Evolutionary conservation across 495 filamentous ascomycete genomes (phyloP), one percentile per base, ranked within the genome.

Genomic region (Symbiotaphrina buchneri): DNA sequence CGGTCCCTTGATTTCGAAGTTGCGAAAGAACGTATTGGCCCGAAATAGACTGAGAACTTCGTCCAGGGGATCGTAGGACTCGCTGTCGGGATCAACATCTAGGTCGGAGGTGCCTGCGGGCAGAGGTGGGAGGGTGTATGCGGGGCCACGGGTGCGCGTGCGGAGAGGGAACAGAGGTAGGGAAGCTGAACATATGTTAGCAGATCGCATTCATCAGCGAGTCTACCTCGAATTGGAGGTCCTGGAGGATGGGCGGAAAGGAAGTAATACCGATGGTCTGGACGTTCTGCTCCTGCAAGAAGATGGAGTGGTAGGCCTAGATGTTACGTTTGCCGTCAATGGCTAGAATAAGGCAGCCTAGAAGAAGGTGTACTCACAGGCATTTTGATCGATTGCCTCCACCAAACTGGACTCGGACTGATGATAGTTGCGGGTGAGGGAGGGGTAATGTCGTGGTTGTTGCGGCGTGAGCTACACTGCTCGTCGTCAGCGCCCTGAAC

Each of bases 1-100:
- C 19, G 82, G 79, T 11, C 87, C 87, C 48, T 91, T 83, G 67
- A 95, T 92, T 62, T 94, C 90, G 47, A 97, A 97, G 62, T 97
- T 97, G 41, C 90, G 76, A 62, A 97, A 97, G 47, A 97, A 72
- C 24, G 87, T 94, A 59, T 97, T 95, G 48, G 90, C 85, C 31
- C 87, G 79, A 66, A 94, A 97, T 18, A 94, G 68, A 2, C 68
- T 71, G 29, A 97, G 65, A 18, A 84, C 73, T 55, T 97, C 87
- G 54, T 97, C 87, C 6, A 94, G 63, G 32, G 83, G 72, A 61
- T 97, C 87, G 58, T 95, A 95, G 39, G 71, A 75, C 47, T 87
- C 76, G 49, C 65, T 71, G 46, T 83, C 74, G 21, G 79, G 68
- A 49, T 91, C 73, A 39, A 92, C 69, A 28, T 71, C 69, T 35